Conservation (phyloP, 2,329 filamentous ascomycete species). For the Claviceps sorghi region DNA sequence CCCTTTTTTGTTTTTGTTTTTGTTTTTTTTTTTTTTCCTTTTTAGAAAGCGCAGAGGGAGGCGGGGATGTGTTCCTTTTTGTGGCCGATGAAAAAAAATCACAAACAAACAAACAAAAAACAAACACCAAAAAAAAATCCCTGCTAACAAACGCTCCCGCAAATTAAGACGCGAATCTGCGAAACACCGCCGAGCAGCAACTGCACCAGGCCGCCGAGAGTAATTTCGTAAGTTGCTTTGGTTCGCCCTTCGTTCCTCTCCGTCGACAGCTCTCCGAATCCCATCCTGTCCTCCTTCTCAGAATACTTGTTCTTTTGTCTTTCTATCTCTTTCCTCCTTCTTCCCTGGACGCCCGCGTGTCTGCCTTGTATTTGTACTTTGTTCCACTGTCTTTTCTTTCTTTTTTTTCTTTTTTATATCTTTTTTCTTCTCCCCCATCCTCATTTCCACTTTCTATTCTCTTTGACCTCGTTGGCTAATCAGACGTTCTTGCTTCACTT, state of each 20-base stretch:
- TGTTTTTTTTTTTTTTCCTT: not conserved
- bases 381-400: not conserved
- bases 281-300: not conserved
- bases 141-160: slow-evolving; percentile 8
- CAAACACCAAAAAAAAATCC: not conserved
- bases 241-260: slow-evolving; percentile 5
- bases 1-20: no score
- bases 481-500: not conserved
- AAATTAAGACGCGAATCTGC: slow-evolving; percentile 70
- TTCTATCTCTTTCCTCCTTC: not conserved
- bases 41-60: not conserved
- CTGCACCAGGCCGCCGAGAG: slow-evolving; percentile 81
- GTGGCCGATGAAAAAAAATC: not conserved
- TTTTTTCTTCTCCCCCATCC: no score
- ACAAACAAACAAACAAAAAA: no score
- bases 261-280: slow-evolving; percentile 4
- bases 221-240: slow-evolving; percentile 62
- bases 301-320: not conserved
- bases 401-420: not conserved
- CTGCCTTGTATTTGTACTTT: not conserved
- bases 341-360: not conserved
- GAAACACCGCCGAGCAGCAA: slow-evolving; percentile 86
- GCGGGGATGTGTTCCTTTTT: not conserved
- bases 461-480: not conserved
- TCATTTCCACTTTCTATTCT: not conserved